Conservation (phyloP, 768 basidiomycete species). For the Pleurotus pulmonarius region DNA sequence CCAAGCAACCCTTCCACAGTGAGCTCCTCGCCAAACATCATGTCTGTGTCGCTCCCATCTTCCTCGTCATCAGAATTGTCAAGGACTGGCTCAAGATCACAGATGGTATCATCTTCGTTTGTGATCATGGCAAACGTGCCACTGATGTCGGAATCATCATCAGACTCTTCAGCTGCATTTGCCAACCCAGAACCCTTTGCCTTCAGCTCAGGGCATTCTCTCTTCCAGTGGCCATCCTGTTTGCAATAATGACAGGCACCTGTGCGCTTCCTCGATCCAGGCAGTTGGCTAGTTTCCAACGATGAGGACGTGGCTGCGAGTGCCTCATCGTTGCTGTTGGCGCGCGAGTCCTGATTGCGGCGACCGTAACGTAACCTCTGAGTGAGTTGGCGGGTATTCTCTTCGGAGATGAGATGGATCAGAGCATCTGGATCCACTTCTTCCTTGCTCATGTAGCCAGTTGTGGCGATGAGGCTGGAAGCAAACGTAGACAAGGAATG, state of each 20-base stretch:
- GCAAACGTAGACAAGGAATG: slow-evolving; percentile 22
- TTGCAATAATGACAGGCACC: neutral
- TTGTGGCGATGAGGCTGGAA: neutral
- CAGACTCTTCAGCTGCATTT: neutral
- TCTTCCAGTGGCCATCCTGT: neutral
- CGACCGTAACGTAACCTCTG: slow-evolving; percentile 13
- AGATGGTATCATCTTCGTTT: neutral
- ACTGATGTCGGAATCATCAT: neutral
- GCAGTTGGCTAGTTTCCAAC: neutral
- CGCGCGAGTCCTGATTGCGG: slow-evolving; percentile 18
- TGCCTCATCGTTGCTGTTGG: slow-evolving; percentile 24
- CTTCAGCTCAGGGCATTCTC: neutral
- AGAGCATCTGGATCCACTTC: slow-evolving; percentile 18
- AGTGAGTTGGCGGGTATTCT: slow-evolving; percentile 20
- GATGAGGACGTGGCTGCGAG: slow-evolving; percentile 3
- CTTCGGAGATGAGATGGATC: slow-evolving; percentile 22
- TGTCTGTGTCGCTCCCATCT: neutral
- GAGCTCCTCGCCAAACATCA: slow-evolving; percentile 9
- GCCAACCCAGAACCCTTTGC: too few relatives aligned
- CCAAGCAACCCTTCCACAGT: neutral
- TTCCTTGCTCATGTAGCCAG: neutral
- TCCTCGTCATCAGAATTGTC: neutral
- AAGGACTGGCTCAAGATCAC: slow-evolving; percentile 1
- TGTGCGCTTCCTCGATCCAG: neutral
- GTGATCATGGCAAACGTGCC: neutral